Conservation (phyloP, 2,329 filamentous ascomycete genomes). For the Teratosphaeria pseudoeucalypti region DNA sequence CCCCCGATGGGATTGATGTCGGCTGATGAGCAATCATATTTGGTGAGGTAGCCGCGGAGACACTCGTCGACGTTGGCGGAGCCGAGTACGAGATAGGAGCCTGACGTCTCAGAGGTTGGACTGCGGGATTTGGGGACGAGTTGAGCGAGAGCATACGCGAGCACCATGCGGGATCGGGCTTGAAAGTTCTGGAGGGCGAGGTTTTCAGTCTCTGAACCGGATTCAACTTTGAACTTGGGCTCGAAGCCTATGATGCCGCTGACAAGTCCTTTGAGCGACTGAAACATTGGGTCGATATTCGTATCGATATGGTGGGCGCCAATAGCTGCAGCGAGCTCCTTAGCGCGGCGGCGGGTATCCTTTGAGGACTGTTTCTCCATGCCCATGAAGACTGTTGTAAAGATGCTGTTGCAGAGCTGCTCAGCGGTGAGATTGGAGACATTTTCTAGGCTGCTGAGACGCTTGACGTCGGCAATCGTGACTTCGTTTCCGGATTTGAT, state of each 20-base stretch:
- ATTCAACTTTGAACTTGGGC: slow-evolving; percentile 53
- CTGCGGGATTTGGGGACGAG: slow-evolving; percentile 50
- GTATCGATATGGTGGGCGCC: slow-evolving; percentile 63
- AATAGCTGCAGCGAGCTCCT: slow-evolving; percentile 50
- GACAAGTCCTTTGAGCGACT: slow-evolving; percentile 51
- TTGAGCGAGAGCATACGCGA: slow-evolving; percentile 54
- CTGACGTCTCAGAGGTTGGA: slow-evolving; percentile 34
- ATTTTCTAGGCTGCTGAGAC: slow-evolving; percentile 42
- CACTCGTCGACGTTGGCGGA: slow-evolving; percentile 56
- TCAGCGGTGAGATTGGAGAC: slow-evolving; percentile 43
- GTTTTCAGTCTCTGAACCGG: slow-evolving; percentile 50
- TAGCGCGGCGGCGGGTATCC: slow-evolving; percentile 58
- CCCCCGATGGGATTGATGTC: slow-evolving; percentile 54
- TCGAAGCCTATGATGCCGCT: slow-evolving; percentile 49
- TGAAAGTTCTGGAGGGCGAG: slow-evolving; percentile 59
- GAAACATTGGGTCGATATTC: slow-evolving; percentile 60
- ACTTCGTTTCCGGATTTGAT: slow-evolving; percentile 41
- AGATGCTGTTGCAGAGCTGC: slow-evolving; percentile 49
- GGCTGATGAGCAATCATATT: slow-evolving; percentile 53
- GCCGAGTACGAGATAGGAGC: slow-evolving; percentile 54
- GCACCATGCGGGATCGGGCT: slow-evolving; percentile 55
- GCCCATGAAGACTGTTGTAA: slow-evolving; percentile 61
- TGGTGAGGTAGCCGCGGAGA: slow-evolving; percentile 54
- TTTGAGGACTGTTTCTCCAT: slow-evolving; percentile 53
- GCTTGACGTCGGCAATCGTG: slow-evolving; percentile 44